phyloP scores from a whole-genome alignment of 371 early-diverging fungal genomes.

The Saksenaea oblongispora region DNA sequence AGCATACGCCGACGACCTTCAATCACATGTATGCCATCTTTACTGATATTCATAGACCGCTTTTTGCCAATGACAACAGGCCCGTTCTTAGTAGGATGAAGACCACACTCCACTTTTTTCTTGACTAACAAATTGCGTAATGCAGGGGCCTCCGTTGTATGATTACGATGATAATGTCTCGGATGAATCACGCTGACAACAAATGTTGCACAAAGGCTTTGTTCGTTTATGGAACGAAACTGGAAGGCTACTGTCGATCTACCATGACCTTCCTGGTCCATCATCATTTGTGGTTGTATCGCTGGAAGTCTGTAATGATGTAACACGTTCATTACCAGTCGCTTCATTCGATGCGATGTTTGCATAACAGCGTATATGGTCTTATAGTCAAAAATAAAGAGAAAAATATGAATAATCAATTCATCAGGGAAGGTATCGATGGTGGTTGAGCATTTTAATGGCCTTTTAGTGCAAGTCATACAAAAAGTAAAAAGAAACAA shows the following conservation, averaged over 20 bases:
- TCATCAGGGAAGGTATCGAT: conserved; percentile 17
- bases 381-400: conserved; percentile 5
- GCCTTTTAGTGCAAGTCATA: background rate
- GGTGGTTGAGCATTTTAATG: background rate
- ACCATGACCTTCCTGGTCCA: conserved; percentile 25
- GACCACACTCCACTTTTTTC: background rate
- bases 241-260: conserved; percentile 8
- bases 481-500: background rate
- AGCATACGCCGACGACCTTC: conserved; percentile 10
- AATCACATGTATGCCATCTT: background rate
- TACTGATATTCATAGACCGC: background rate
- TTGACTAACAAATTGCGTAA: conserved; percentile 6
- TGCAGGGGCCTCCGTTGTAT: conserved; percentile 11
- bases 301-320: conserved; percentile 7
- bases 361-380: conserved; percentile 7
- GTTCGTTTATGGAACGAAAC: conserved; percentile 4
- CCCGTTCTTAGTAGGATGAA: background rate
- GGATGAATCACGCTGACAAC: background rate
- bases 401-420: conserved; percentile 12
- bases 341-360: conserved; percentile 8
- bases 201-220: background rate
- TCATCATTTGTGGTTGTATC: background rate
- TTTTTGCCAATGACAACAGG: background rate
- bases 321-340: conserved; percentile 3
- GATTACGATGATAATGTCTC: conserved; percentile 15